Base-by-base conservation (phyloP, 2,329 filamentous ascomycete genomes). In the Talaromyces sp. region DNA sequence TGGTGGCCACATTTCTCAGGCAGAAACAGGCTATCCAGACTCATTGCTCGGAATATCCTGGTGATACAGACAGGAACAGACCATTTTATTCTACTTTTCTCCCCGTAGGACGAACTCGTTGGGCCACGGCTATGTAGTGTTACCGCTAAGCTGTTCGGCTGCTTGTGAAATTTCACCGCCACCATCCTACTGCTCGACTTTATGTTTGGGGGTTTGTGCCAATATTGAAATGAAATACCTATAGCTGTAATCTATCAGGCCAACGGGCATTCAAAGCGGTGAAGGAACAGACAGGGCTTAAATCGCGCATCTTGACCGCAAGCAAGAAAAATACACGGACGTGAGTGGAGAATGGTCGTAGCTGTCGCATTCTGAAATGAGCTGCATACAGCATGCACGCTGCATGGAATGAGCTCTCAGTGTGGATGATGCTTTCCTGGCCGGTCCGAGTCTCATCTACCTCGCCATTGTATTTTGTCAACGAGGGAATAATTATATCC, bases 221-320 rank as follows among this genome's bases (percentile, higher is more conserved):
- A 31, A 52, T 52, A 11, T 52, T 14, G 27, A 52, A 27, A 19
- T 33, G 48, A 27, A 14, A 14, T 11, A n/a, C n/a, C n/a, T n/a
- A 52, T 11, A 22, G 13, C 0, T 19, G 27, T 35, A 35, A 35
- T 37, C 35, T n/a, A 54, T 35, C 50, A 35, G 50, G 50, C 48
- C 11, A 52, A 52, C 11, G 7, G 13, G 27, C 10, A 16, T 22
- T 2, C 50, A 19, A 19, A 22, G 50, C 50, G 50, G 50, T 54
- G 31, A 54, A 54, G 50, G 14, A 50, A 22, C 31, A 27, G 50
- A 35, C 50, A 54, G 9, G 50, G 27, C 50, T 37, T 58, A 58
- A 39, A 58, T 58, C 56, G 56, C 56, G 56, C 56, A 58, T 8
- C 35, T 41, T 58, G 56, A 43, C 56, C 35, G 56, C 56, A 39